These are phyloP conservation scores for Nepenthes mirabilis DNA, from an alignment of 148 eudicot genomes.

Conservation along the genomic window DNA sequence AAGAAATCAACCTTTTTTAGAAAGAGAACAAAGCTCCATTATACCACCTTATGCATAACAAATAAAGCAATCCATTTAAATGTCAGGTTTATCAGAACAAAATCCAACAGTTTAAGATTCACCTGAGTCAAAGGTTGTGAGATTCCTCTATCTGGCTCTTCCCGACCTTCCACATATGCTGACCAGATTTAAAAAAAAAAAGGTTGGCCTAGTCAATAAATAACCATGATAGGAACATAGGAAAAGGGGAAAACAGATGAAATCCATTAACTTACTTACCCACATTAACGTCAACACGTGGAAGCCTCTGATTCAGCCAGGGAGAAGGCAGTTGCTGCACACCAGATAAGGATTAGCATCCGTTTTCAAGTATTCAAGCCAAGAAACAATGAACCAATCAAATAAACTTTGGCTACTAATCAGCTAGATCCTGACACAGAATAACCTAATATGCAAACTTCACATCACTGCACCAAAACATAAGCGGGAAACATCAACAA, in stretches of 20 bases:
- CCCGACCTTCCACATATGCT: constrained; percentile 81
- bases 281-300: constrained; percentile 50
- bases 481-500: not conserved
- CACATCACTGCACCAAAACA: too few species aligned
- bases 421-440: not conserved
- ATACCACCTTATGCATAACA: not conserved
- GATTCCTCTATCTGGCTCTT: constrained; percentile 52
- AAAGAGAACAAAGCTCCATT: not conserved
- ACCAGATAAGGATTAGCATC: constrained; percentile 11
- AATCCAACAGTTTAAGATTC: not conserved
- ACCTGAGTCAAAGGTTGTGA: constrained; percentile 67
- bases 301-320: constrained; percentile 73
- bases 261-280: constrained; percentile 36
- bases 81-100: not conserved
- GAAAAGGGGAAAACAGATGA: not conserved
- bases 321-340: constrained; percentile 72
- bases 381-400: not conserved
- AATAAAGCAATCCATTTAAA: not conserved
- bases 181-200: not conserved
- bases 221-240: not conserved
- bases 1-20: too few species aligned
- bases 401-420: not conserved
- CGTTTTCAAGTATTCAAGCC: constrained; percentile 1
- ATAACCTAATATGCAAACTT: too few species aligned
- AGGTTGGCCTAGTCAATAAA: not conserved